Percentiles rank a stretch among this genome's conserved stretches.
These are phyloP conservation scores for Cyberlindnera petersonii DNA, from an alignment of 805 yeast species.

Conservation along the genomic window DNA sequence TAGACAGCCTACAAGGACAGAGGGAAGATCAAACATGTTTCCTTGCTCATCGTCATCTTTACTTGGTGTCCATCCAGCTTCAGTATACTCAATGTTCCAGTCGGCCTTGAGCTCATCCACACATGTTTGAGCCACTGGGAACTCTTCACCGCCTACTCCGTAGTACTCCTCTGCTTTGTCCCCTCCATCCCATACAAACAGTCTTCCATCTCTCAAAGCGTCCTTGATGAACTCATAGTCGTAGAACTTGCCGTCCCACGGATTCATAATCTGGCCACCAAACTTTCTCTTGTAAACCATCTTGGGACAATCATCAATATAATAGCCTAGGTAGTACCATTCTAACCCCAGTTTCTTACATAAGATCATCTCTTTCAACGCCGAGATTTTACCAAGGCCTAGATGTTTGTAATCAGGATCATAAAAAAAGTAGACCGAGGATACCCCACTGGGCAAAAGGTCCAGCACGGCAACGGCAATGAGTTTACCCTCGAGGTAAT, in stretches of 20 bases:
- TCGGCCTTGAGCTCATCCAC: not conserved
- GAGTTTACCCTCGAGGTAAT: constrained; percentile 56
- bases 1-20: constrained; percentile 5
- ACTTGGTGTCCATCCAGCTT: too few relatives aligned
- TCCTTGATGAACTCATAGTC: constrained; percentile 20
- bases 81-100: constrained; percentile 4
- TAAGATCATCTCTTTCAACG: constrained; percentile 62
- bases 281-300: constrained; percentile 79
- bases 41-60: constrained; percentile 6
- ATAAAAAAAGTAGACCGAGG: constrained; percentile 86
- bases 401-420: constrained; percentile 71
- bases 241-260: constrained; percentile 43
- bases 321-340: constrained; percentile 77
- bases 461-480: constrained; percentile 78
- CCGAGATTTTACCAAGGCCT: constrained; percentile 76
- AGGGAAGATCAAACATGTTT: constrained; percentile 9
- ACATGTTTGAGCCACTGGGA: not conserved
- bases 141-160: constrained; percentile 6
- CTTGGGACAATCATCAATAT: constrained; percentile 72
- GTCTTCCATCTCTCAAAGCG: constrained; percentile 25
- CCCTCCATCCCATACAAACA: constrained; percentile 4
- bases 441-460: constrained; percentile 67
- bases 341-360: constrained; percentile 38
- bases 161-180: constrained; percentile 7
- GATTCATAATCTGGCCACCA: constrained; percentile 70